phyloP scores from a whole-genome alignment of 2,329 filamentous ascomycete genomes.

The Diaporthe amygdali region DNA sequence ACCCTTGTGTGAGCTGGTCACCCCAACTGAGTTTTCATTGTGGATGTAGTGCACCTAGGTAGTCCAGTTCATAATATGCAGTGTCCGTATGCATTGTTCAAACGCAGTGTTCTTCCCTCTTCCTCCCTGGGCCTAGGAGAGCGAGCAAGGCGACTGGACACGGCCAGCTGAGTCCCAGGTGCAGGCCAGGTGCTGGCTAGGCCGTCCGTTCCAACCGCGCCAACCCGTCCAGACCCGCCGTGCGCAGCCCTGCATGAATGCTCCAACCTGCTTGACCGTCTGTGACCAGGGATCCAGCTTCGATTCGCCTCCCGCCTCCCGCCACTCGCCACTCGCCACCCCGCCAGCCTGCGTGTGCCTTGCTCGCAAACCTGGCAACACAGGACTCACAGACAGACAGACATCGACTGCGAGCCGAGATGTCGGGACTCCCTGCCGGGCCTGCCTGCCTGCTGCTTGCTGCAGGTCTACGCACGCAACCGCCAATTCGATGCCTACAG shows the following conservation, averaged over 20 bases:
- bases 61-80: too few species aligned
- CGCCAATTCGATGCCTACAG: too few species aligned
- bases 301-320: neutral
- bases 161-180: neutral
- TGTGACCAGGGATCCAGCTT: neutral
- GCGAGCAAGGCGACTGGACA: neutral
- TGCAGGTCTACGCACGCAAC: neutral
- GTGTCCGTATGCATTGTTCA: too few species aligned
- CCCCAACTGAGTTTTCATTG: too few species aligned
- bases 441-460: neutral
- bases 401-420: neutral
- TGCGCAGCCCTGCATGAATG: too few species aligned
- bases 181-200: neutral
- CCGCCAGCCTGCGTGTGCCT: neutral
- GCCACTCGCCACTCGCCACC: neutral
- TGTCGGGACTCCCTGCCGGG: neutral
- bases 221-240: too few species aligned
- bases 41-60: too few species aligned
- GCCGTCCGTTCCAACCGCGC: neutral
- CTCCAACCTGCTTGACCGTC: too few species aligned
- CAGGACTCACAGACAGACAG: too few species aligned
- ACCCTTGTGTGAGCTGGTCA: too few species aligned
- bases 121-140: neutral
- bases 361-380: neutral
- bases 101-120: too few species aligned